Base-by-base conservation (phyloP, 1,284 basidiomycete species). In the Rhodofomes roseus region DNA sequence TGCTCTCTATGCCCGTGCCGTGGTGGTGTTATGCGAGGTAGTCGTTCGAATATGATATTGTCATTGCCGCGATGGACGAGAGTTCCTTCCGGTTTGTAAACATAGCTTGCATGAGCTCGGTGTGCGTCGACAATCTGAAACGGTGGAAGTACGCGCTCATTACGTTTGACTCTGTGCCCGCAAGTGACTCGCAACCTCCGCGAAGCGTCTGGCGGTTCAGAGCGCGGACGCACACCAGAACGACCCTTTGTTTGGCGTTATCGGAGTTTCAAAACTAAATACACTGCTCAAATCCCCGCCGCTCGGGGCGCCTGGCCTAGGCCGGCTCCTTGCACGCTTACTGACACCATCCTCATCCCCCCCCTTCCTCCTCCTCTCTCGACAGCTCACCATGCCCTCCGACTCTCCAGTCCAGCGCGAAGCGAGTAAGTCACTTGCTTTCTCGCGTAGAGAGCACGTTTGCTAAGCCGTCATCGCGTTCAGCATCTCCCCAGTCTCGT, bases 401-500 rank as follows among this genome's bases (percentile, higher is more conserved):
- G 85, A 85, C 73, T 80, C 81, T 65, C 74, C 78, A 65, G 74
- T 74, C 60, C 77, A 75, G 64, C 81, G 78, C 68, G 80, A 81
- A 68, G 77, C 82, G 71, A 77, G 86, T 86, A 41, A 37, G 72
- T 56, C 56, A 60, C 46, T 46, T 57, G 43, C 29, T 54, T 40
- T 60, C 6, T 20, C 41, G 12, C 11, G 11, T 12, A 9, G 8
- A 41, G 8, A 50, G 25, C 36, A 34, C 31, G 18, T 52, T 46
- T 20, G 27, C 39, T 54, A 9, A 50, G 18, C n/a, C 12, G 12
- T 12, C 23, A 52, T 43, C 58, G 58, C 44, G 31, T 56, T 20
- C 48, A 75, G 72, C 63, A 59, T 72, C 71, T 56, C 77, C 80
- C 64, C 81, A 77, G 68, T 92, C 90, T 67, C 86, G 85, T 70